These are phyloP conservation scores for Schwanniomyces pseudopolymorphus DNA, from an alignment of 805 yeast species.

Conservation along the genomic window DNA sequence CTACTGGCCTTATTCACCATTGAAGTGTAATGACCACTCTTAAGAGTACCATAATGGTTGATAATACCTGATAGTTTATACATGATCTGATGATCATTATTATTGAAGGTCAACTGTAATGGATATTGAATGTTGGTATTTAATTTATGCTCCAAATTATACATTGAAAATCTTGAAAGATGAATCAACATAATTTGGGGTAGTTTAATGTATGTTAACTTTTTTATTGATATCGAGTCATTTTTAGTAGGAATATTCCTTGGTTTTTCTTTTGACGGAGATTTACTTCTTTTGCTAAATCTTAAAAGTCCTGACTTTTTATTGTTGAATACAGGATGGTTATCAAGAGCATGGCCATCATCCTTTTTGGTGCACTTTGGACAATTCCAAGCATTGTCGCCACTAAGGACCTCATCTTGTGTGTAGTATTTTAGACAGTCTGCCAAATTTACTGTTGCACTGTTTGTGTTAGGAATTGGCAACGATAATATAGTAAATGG, in stretches of 20 bases:
- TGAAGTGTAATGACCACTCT: slow-evolving; percentile 77
- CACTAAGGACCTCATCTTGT: slow-evolving; percentile 61
- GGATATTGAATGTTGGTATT: slow-evolving; percentile 57
- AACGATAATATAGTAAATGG: slow-evolving; percentile 63
- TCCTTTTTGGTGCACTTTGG: slow-evolving; percentile 56
- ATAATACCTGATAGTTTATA: slow-evolving; percentile 64
- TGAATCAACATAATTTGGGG: slow-evolving; percentile 42
- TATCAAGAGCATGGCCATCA: slow-evolving; percentile 18
- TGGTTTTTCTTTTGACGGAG: slow-evolving; percentile 26
- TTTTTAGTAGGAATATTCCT: slow-evolving; percentile 6
- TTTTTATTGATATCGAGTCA: slow-evolving; percentile 21
- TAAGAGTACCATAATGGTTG: slow-evolving; percentile 68
- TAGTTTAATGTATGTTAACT: slow-evolving; percentile 29
- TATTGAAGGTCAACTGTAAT: slow-evolving; percentile 47
- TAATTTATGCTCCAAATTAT: slow-evolving; percentile 53
- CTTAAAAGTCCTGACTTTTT: slow-evolving; percentile 35
- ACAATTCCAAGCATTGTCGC: slow-evolving; percentile 84
- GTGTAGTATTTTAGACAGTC: slow-evolving; percentile 66
- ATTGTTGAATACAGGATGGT: slow-evolving; percentile 38
- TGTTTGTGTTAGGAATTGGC: slow-evolving; percentile 49
- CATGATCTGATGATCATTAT: slow-evolving; percentile 28
- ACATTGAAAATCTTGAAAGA: slow-evolving; percentile 44
- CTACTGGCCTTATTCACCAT: slow-evolving; percentile 49
- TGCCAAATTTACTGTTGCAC: slow-evolving; percentile 43
- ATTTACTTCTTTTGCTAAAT: slow-evolving; percentile 32